Evolutionary conservation across 495 filamentous ascomycete species (phyloP).

Genomic region (Corynascus novoguineensis): DNA sequence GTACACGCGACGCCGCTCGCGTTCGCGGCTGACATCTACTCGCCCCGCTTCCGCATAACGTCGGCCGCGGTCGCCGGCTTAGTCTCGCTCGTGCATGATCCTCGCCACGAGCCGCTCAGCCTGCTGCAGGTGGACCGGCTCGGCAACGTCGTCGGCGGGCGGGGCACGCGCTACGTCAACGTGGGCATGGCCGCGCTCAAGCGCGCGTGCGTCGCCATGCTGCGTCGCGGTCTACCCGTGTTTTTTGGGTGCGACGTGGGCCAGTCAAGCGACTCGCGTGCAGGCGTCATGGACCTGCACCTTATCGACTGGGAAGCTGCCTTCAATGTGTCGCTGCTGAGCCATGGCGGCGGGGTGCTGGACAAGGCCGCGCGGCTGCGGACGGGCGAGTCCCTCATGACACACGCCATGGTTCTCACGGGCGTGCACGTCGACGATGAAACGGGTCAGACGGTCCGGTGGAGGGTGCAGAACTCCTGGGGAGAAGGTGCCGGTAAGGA

Average conservation of each 20-base stretch:
- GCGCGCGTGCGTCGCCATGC: conserved; percentile 65
- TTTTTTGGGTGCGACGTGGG: conserved; percentile 90
- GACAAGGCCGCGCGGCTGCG: conserved; percentile 65
- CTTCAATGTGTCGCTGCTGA: conserved; percentile 60
- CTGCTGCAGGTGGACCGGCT: conserved; percentile 71
- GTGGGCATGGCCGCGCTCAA: conserved; percentile 70
- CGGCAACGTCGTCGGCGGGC: conserved; percentile 70
- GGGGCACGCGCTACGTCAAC: conserved; percentile 72
- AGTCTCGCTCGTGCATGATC: conserved; percentile 80
- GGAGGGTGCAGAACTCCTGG: conserved; percentile 86
- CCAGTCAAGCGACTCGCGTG: conserved; percentile 59
- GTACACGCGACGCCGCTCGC: conserved; percentile 57
- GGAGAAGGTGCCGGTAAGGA: conserved; percentile 59
- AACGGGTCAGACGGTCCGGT: conserved; percentile 60
- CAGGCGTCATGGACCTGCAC: conserved; percentile 71
- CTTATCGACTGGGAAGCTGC: conserved; percentile 71
- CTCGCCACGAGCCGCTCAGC: conserved; percentile 62
- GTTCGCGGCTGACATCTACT: conserved; percentile 54
- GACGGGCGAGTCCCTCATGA: conserved; percentile 73
- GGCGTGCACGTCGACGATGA: conserved; percentile 65
- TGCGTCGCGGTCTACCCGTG: conserved; percentile 66
- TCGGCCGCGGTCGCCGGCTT: conserved; percentile 27
- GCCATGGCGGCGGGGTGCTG: too few species aligned
- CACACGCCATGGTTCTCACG: conserved; percentile 86
- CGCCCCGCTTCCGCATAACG: not conserved